Evolutionary conservation across 495 filamentous ascomycete genomes (phyloP), one percentile per base, ranked within the genome.

Genomic region (Xylaria acuta): DNA sequence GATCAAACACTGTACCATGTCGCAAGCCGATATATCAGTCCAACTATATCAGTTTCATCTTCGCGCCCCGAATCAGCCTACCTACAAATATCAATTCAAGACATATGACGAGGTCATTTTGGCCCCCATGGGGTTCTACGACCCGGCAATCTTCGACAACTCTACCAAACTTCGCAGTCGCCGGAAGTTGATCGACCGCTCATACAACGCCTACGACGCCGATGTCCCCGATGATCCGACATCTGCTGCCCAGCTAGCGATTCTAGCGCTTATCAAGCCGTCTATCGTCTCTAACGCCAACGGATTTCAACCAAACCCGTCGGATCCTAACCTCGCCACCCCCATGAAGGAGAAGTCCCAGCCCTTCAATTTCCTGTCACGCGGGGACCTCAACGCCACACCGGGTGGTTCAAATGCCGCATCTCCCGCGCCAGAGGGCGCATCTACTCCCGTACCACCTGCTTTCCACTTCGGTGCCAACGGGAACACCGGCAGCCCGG

Each of bases 91-190:
- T 82, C 85, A 86, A 22, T 98, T 97, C 84, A 98, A 97, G 85
- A 93, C 90, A 8, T 98, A 98, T 78, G 96, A 99, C 74, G 95
- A 98, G 76, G 90, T 94, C 2, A 92, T 95, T 73, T 86, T 99
- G 22, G 93, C 97, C 1, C 93, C 95, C 12, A 92, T 97, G 90
- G 95, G 91, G 25, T 91, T 92, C 80, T 98, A 95, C 78, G 92
- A 95, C 59, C 96, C 96, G 3, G 84, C 86, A 5, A 91, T 98
- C 51, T 97, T 98, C 73, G 92, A 95, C 76, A 90, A 95, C 76
- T 86, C 85, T 6, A 77, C 86, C 27, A 98, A 98, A 81, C 89
- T 98, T 58, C 81, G 84, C 4, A 91, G 93, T 18, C 89, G 95
- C 53, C 88, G 93, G 67, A 92, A 89, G 64, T 84, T 98, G 49